Base-by-base conservation (phyloP, 176 grass and related monocot genomes). In the Miscanthus lutarioriparius region DNA sequence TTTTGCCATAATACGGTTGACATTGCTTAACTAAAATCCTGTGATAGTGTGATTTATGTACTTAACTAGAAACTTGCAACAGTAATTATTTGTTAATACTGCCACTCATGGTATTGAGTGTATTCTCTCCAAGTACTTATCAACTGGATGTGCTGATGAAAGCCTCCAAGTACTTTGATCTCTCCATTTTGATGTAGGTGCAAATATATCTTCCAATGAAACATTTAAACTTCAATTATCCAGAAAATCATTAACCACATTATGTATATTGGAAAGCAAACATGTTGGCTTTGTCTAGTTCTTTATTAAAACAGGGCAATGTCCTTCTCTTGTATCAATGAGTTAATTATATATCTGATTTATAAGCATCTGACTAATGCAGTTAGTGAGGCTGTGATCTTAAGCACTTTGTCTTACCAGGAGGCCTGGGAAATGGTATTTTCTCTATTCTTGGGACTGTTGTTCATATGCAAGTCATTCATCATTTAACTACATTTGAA, bases 371-470 rank as follows among this genome's bases (percentile, higher is more conserved):
- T 90, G 59, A 58, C 83, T 71, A 75, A 85, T 98, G 83, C 93
- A 99, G 96, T 99, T 84, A 91, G 96, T 27, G 96, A 99, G 76
- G 96, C 96, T 79, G 96, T 99, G 83, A 99, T 96, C 70, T 81
- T 99, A 80, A 91, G 88, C 64, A 92, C 91, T 28, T 92, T 99
- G 77, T 99, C 96, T 8, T 99, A 99, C 86, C 96, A 99, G 75
- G 96, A 99, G 89, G 96, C 93, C 45, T 99, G 96, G 96, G 96
- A 99, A 99, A 99, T 99, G 93, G 96, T 99, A 85, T 91, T 75
- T 39, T 89, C 64, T 84, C 35, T 61, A 85, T 76, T 72, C 54
- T 87, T 89, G 30, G 16, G 11, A 28, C 35, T 65, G 6, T 5
- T 89, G 64, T 71, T 23, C 35, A 19, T 54, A 65, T 40, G 43